Percentiles rank a stretch among this genome's conserved stretches.
Conservation (phyloP, 495 filamentous ascomycete genomes). For the Friedmanniomyces endolithicus region DNA sequence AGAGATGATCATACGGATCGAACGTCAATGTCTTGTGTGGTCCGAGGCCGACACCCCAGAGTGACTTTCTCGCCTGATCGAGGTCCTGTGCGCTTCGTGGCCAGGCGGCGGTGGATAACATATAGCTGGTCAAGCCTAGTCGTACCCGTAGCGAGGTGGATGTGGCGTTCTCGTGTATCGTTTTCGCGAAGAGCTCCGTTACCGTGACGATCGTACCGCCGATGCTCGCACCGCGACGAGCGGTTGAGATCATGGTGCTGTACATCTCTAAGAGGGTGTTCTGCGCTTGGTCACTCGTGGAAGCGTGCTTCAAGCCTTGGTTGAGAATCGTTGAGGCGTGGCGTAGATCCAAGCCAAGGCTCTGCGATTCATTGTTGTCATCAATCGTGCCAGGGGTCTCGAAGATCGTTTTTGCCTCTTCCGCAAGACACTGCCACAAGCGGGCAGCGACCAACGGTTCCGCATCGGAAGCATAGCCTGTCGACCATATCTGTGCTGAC, state of each 20-base stretch:
- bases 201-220: background rate
- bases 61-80: slow-evolving; percentile 42
- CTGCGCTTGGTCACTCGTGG: background rate
- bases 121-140: slow-evolving; percentile 2
- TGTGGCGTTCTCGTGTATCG: slow-evolving; percentile 19
- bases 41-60: slow-evolving; percentile 44
- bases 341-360: slow-evolving; percentile 4
- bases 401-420: background rate
- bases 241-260: slow-evolving; percentile 42
- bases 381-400: background rate
- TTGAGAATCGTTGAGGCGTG: slow-evolving; percentile 14
- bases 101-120: slow-evolving; percentile 12
- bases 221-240: slow-evolving; percentile 17
- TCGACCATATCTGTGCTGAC: background rate
- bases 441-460: background rate
- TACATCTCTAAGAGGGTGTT: slow-evolving; percentile 33
- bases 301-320: slow-evolving; percentile 3
- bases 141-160: background rate
- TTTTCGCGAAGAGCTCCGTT: slow-evolving; percentile 17
- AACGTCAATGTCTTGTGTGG: slow-evolving; percentile 33
- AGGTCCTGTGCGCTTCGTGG: slow-evolving; percentile 37
- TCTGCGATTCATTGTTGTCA: background rate
- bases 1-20: slow-evolving; percentile 51
- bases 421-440: background rate
- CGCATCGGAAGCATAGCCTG: background rate